Conservation (phyloP, 2,329 filamentous ascomycete species). For the Cercospora berteroae region DNA sequence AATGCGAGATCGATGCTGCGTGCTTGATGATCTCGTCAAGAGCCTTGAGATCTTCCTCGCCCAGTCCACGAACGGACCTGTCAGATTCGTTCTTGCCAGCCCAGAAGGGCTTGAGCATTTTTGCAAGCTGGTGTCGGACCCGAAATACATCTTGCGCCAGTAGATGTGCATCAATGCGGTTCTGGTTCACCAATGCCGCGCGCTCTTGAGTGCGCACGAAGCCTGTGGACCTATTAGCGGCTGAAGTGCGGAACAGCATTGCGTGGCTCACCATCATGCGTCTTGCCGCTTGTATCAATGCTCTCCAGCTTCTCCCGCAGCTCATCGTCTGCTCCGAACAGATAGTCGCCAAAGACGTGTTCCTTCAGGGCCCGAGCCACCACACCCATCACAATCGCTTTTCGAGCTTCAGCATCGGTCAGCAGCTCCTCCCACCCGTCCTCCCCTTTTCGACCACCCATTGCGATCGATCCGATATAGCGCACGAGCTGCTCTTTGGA, state of each 20-base stretch:
- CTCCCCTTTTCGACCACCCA: slow-evolving; percentile 27
- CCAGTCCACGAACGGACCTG: neutral
- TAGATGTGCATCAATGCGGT: neutral
- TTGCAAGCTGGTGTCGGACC: slow-evolving; percentile 15
- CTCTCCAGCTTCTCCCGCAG: slow-evolving; percentile 36
- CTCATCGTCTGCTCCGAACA: slow-evolving; percentile 29
- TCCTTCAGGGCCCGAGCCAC: slow-evolving; percentile 34
- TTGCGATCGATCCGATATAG: slow-evolving; percentile 36
- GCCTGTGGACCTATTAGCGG: slow-evolving; percentile 24
- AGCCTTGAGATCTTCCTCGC: neutral
- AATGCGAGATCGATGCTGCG: slow-evolving; percentile 23
- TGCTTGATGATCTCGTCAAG: slow-evolving; percentile 21
- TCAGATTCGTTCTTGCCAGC: neutral
- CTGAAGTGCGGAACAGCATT: neutral
- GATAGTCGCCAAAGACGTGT: slow-evolving; percentile 33
- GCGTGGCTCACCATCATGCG: slow-evolving; percentile 40
- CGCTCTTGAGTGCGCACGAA: slow-evolving; percentile 31
- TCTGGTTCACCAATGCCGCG: slow-evolving; percentile 18
- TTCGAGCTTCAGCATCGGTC: slow-evolving; percentile 14
- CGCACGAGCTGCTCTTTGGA: slow-evolving; percentile 25
- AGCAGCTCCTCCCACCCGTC: slow-evolving; percentile 31
- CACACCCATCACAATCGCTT: slow-evolving; percentile 32
- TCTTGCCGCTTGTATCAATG: slow-evolving; percentile 39
- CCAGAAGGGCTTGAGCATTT: slow-evolving; percentile 23
- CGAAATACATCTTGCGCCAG: neutral